phyloP scores from a whole-genome alignment of 148 eudicot genomes.

The Mesembryanthemum crystallinum region DNA sequence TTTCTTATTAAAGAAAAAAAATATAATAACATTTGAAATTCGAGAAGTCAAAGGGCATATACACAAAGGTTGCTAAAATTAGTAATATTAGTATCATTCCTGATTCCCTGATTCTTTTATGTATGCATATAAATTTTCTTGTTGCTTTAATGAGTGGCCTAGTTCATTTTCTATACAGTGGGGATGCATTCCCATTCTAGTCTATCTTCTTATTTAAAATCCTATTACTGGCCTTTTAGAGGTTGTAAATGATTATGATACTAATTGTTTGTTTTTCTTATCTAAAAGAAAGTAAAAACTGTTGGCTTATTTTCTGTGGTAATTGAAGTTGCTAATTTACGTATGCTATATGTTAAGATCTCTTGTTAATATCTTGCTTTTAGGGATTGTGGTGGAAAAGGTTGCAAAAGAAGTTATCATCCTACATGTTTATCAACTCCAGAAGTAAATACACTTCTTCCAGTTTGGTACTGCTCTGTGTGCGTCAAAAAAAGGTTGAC shows the following conservation, averaged over 20 bases:
- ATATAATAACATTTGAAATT: too few relatives aligned
- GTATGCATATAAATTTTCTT: background rate
- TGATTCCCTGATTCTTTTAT: background rate
- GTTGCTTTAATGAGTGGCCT: background rate
- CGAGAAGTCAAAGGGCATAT: too few relatives aligned
- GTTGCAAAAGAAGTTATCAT: conserved; percentile 57
- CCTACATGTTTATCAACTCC: conserved; percentile 49
- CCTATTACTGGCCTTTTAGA: background rate
- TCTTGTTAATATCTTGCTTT: conserved; percentile 6
- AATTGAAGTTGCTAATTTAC: background rate
- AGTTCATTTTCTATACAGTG: background rate
- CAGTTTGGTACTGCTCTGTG: conserved; percentile 41
- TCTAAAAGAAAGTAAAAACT: too few relatives aligned
- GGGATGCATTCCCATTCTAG: background rate
- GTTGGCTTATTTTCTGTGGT: background rate
- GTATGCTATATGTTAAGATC: conserved; percentile 6
- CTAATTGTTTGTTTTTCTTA: background rate
- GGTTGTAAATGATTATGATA: background rate
- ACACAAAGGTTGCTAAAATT: background rate
- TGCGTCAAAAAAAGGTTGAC: conserved; percentile 48
- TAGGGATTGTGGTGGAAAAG: conserved; percentile 66
- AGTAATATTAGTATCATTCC: background rate
- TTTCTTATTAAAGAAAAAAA: too few relatives aligned
- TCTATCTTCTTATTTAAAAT: background rate
- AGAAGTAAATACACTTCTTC: conserved; percentile 35